Percentiles rank a stretch among this genome's conserved stretches.
Conservation (phyloP, 495 filamentous ascomycete genomes). For the Bacidia gigantensis region DNA sequence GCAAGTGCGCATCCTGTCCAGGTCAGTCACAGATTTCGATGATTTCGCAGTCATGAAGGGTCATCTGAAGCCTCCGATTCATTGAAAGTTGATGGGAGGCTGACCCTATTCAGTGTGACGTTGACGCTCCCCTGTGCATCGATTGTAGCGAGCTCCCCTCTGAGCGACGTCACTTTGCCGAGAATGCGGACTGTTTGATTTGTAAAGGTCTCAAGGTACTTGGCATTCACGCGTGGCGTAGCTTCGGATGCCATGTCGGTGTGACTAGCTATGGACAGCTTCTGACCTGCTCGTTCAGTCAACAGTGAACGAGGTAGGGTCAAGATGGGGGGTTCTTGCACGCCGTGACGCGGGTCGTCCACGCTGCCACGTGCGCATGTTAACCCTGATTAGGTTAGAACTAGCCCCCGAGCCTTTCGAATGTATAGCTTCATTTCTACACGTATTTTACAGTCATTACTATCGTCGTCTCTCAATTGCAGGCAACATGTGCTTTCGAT, state of each 20-base stretch:
- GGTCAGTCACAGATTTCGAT: not conserved
- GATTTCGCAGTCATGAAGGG: not conserved
- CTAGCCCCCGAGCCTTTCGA: too few species aligned
- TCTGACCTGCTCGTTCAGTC: not conserved
- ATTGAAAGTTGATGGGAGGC: conserved; percentile 8
- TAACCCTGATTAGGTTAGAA: not conserved
- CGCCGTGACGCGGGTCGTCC: not conserved
- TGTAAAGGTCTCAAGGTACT: conserved; percentile 19
- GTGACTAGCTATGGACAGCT: not conserved
- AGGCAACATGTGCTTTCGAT: not conserved
- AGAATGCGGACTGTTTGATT: conserved; percentile 68
- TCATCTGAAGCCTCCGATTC: not conserved
- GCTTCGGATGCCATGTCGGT: conserved; percentile 17
- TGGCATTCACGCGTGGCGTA: conserved; percentile 16
- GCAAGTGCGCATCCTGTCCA: conserved; percentile 58
- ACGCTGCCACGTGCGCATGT: not conserved
- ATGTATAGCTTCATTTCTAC: too few species aligned
- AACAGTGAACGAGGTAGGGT: not conserved
- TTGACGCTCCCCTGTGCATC: conserved; percentile 62
- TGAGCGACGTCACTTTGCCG: conserved; percentile 67
- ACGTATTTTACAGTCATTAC: too few species aligned
- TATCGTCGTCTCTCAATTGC: too few species aligned
- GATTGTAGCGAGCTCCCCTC: conserved; percentile 68
- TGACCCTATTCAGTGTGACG: conserved; percentile 56
- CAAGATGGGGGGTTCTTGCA: not conserved